Conservation (phyloP, 1,284 basidiomycete genomes). For the Paramarasmius palmivorus region DNA sequence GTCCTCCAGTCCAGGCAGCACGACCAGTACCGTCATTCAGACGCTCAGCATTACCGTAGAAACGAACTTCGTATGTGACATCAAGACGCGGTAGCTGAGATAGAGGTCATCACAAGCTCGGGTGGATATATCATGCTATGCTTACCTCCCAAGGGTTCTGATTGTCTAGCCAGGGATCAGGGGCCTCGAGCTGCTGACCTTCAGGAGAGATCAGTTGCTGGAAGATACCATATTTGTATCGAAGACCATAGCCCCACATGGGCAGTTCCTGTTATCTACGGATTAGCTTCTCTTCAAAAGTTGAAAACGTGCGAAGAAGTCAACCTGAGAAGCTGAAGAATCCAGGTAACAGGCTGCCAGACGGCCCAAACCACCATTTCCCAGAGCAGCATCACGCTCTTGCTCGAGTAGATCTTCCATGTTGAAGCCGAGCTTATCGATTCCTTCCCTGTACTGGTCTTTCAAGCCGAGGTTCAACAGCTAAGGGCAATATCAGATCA, state of each 20-base stretch:
- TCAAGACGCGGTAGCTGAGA: constrained; percentile 73
- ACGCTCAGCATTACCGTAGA: constrained; percentile 82
- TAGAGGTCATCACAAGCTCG: neutral
- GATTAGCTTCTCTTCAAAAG: neutral
- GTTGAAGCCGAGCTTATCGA: constrained; percentile 80
- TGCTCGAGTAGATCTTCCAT: constrained; percentile 84
- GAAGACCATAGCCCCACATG: constrained; percentile 87
- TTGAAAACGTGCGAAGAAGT: constrained; percentile 2
- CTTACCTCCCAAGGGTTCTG: constrained; percentile 83
- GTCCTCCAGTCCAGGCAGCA: constrained; percentile 84
- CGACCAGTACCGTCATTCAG: constrained; percentile 59
- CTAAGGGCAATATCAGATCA: constrained; percentile 18
- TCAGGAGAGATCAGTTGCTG: constrained; percentile 55
- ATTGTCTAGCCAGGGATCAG: constrained; percentile 90
- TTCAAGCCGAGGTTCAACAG: constrained; percentile 87
- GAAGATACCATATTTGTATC: constrained; percentile 94
- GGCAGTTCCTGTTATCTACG: constrained; percentile 38
- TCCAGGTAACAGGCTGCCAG: constrained; percentile 93
- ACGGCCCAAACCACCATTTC: constrained; percentile 88
- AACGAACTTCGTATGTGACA: constrained; percentile 79
- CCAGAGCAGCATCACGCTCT: constrained; percentile 88
- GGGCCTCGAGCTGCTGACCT: constrained; percentile 60
- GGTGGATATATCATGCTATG: constrained; percentile 1
- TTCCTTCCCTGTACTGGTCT: constrained; percentile 66
- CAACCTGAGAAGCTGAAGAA: constrained; percentile 78